Evolutionary conservation across 1,284 basidiomycete genomes (phyloP), one percentile per base, ranked within the genome.

Genomic region (Laetiporus sulphureus): DNA sequence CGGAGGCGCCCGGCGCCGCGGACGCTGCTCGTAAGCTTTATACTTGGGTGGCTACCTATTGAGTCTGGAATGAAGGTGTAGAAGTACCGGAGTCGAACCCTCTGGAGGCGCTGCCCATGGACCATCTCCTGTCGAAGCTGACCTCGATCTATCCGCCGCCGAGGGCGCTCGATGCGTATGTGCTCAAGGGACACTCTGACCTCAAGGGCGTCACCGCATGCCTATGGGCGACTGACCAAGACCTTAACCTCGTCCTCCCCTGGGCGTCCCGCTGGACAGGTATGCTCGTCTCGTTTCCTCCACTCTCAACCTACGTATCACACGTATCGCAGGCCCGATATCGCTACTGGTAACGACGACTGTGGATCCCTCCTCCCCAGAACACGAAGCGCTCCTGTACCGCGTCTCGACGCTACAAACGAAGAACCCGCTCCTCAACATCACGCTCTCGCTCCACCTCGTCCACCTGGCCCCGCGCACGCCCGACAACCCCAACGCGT

Each of bases 251-350:
- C 16, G 41, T 74, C 11, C 48, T 55, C 21, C 20, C 54, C 27
- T 75, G 71, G 69, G 58, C 61, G 10, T 42, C 56, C 0, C 51
- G 55, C 13, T 83, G 80, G 79, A 55, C 64, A 50, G 77, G 77
- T 76, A 40, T 30, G 20, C 5, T 16, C n/a, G n/a, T n/a, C n/a
- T n/a, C n/a, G n/a, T n/a, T n/a, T n/a, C n/a, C n/a, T n/a, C n/a
- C n/a, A n/a, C n/a, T n/a, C n/a, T n/a, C n/a, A n/a, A n/a, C n/a
- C n/a, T n/a, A n/a, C n/a, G n/a, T n/a, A n/a, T n/a, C n/a, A n/a
- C n/a, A n/a, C n/a, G n/a, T n/a, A n/a, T n/a, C n/a, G 32, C 40
- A 78, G 79, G 73, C 12, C 72, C 75, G 0, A 63, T 78, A 7
- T 81, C 79, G 13, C 57, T 81, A 0, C 50, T 81, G 3, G 54